phyloP scores from a whole-genome alignment of 345 rosid species.

The Eucalyptus dawsonii region DNA sequence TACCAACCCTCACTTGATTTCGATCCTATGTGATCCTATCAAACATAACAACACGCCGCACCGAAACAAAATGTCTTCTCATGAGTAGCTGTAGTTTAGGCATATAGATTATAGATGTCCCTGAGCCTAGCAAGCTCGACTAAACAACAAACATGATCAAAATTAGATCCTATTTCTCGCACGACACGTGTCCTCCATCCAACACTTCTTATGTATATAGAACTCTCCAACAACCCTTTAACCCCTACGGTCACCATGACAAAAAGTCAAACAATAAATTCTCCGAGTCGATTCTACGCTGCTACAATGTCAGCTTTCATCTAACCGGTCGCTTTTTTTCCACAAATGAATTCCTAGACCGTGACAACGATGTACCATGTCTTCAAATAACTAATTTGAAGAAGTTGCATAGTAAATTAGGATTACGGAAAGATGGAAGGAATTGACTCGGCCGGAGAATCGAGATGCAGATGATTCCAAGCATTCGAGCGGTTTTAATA shows the following conservation, averaged over 20 bases:
- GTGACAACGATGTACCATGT: background rate
- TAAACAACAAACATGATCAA: background rate
- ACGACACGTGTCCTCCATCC: background rate
- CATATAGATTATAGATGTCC: background rate
- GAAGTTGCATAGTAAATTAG: background rate
- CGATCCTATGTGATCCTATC: background rate
- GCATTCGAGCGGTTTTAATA: background rate
- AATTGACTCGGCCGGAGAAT: background rate
- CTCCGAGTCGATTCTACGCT: background rate
- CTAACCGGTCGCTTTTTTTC: background rate
- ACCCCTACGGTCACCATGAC: background rate
- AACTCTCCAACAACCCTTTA: background rate
- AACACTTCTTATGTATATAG: background rate
- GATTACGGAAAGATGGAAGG: background rate
- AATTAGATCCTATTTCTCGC: background rate
- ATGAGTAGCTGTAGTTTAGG: background rate
- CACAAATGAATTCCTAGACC: background rate
- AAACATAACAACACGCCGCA: background rate
- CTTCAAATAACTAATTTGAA: background rate
- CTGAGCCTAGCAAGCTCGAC: background rate
- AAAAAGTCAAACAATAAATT: background rate
- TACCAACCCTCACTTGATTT: background rate
- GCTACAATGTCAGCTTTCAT: background rate
- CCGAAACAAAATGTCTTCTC: background rate
- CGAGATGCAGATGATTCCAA: background rate